Base-by-base conservation (phyloP, 2,329 filamentous ascomycete genomes). In the Aspergillus piperis region DNA sequence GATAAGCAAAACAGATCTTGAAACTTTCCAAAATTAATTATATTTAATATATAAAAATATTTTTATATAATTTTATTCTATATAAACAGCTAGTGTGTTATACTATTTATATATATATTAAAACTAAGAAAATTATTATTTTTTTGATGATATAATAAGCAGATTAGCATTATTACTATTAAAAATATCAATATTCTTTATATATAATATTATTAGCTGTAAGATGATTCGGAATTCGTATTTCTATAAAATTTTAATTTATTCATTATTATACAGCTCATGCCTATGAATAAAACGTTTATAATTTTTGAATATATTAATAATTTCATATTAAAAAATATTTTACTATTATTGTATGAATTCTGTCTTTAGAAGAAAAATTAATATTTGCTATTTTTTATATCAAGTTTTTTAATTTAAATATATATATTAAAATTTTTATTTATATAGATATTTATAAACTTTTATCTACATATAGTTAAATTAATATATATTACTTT, bases 121-220 rank as follows among this genome's bases (percentile, higher is more conserved):
- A 59, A n/a, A 48, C 17, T 30, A 36, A 39, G 42, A 50, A 15
- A 59, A 49, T 11, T 25, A 25, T 6, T 25, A 25, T 25, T 25
- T 25, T 25, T 47, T 42, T 41, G 17, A 19, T 59, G 48, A 49
- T 59, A 54, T 32, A 21, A 49, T 42, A 50, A 47, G 32, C 39
- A 30, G 36, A 48, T 55, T 17, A 21, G 25, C 51, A 41, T 23
- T 54, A 54, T 6, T 25, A 25, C 6, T 25, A 41, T 19, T 55
- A 48, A 59, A 59, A 41, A 56, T 51, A 42, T 41, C 48, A 53
- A n/a, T 21, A 39, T 57, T 23, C n/a, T 54, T 41, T 54, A 54
- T 17, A 54, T 39, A 39, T 48, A 50, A 51, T 47, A 36, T 49
- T 19, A 19, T 19, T 19, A 19, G 17, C 17, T 21, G 23, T 57